These are phyloP conservation scores for Leccinum barrowsii DNA, from an alignment of 768 basidiomycete genomes.

Conservation along the genomic window DNA sequence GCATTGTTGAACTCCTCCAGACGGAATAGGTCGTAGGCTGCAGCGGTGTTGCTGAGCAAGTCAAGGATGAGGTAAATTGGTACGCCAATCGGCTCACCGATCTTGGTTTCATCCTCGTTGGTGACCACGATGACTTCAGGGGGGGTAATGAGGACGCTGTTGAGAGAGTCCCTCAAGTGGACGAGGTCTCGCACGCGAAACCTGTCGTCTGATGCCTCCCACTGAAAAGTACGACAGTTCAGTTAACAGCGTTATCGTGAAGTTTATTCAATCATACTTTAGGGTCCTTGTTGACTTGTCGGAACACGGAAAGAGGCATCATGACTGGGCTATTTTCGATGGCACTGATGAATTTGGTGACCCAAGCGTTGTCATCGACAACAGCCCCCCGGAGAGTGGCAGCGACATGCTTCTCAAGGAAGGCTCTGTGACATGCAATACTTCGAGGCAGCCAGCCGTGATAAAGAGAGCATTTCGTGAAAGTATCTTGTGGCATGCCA, in stretches of 20 bases:
- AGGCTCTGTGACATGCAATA: background rate
- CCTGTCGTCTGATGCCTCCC: background rate
- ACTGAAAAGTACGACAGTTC: background rate
- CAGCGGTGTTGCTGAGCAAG: constrained; percentile 21
- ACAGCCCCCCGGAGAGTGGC: background rate
- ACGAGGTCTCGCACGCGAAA: background rate
- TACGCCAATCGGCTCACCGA: constrained; percentile 19
- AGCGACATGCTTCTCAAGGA: background rate
- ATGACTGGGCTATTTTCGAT: background rate
- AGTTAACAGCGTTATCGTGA: background rate
- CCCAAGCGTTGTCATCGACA: background rate
- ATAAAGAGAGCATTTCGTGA: background rate
- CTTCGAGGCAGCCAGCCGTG: background rate
- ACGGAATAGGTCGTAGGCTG: constrained; percentile 17
- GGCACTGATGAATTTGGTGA: background rate
- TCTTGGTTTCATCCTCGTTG: background rate
- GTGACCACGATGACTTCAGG: background rate
- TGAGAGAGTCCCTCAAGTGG: background rate
- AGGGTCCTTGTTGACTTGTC: background rate
- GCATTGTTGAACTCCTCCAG: constrained; percentile 1
- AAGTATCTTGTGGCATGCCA: too few relatives aligned
- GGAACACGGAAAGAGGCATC: background rate
- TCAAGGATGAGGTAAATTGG: constrained; percentile 17
- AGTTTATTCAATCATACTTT: background rate
- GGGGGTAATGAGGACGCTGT: background rate